phyloP scores from a whole-genome alignment of 768 basidiomycete genomes.

The Boletus fagicola region DNA sequence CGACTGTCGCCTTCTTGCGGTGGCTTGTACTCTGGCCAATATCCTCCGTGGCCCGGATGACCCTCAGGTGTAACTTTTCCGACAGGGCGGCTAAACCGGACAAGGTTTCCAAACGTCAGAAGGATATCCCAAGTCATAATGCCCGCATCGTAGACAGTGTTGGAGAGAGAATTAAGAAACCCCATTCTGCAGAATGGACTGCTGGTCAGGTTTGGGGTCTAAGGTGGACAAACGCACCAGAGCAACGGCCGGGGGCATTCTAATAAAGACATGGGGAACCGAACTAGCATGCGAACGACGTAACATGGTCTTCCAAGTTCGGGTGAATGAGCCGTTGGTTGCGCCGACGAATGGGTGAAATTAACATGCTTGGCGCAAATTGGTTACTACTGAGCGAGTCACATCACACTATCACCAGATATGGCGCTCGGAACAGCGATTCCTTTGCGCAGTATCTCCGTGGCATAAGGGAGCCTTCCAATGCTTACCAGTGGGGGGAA shows the following conservation, averaged over 20 bases:
- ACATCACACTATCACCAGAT: neutral
- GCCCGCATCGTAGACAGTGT: neutral
- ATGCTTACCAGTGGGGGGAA: too few species aligned
- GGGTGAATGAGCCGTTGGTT: neutral
- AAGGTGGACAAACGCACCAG: neutral
- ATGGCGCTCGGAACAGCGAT: neutral
- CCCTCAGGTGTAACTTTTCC: slow-evolving; percentile 55
- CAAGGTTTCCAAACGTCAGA: slow-evolving; percentile 15
- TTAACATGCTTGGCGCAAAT: neutral
- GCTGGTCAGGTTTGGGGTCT: neutral
- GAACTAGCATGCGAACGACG: neutral
- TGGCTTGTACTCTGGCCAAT: slow-evolving; percentile 66
- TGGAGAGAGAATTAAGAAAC: slow-evolving; percentile 3
- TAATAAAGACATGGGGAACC: slow-evolving; percentile 8
- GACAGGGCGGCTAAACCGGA: slow-evolving; percentile 31
- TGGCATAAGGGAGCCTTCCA: neutral
- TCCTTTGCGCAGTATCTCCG: neutral
- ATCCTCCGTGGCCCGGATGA: slow-evolving; percentile 52
- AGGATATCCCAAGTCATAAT: slow-evolving; percentile 14
- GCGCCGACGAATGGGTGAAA: neutral
- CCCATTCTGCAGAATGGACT: slow-evolving; percentile 7
- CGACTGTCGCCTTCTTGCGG: slow-evolving; percentile 65
- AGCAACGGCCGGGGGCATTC: neutral
- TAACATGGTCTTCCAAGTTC: neutral
- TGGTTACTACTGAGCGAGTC: neutral